phyloP scores from a whole-genome alignment of 2,329 filamentous ascomycete species.

The Penicillium concentricum region DNA sequence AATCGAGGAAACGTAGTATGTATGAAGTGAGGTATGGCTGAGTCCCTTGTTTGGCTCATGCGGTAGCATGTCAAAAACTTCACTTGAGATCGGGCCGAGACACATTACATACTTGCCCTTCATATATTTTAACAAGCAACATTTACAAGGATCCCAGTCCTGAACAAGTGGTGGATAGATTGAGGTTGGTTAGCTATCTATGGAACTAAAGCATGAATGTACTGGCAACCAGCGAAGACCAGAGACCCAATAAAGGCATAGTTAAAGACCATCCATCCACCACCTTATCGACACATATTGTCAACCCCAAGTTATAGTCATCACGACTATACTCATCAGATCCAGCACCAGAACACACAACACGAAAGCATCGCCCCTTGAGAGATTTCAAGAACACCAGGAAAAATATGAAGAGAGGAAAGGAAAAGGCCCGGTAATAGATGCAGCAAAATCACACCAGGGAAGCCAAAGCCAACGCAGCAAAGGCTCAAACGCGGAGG shows the following conservation, averaged over 20 bases:
- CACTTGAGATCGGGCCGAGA: background rate
- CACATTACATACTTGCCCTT: background rate
- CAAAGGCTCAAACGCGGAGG: constrained; percentile 13
- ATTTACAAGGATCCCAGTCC: background rate
- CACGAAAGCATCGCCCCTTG: constrained; percentile 2
- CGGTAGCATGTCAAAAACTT: background rate
- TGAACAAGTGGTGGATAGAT: constrained; percentile 14
- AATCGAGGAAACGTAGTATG: background rate
- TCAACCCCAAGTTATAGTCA: background rate
- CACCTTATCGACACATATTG: constrained; percentile 2
- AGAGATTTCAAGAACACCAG: constrained; percentile 14
- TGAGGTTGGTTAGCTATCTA: constrained; percentile 9
- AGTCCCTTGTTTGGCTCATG: background rate
- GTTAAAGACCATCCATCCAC: constrained; percentile 6
- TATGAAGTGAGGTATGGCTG: too few species aligned
- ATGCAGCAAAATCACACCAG: constrained; percentile 10
- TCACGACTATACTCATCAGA: background rate
- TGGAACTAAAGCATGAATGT: background rate
- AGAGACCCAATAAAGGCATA: background rate
- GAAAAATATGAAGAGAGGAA: background rate
- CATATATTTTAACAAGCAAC: background rate
- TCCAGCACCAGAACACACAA: constrained; percentile 3
- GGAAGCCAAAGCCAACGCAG: constrained; percentile 13
- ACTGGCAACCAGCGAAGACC: background rate
- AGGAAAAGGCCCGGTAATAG: background rate